phyloP scores from a whole-genome alignment of 306 rosid genomes.

The Styphnolobium japonicum region DNA sequence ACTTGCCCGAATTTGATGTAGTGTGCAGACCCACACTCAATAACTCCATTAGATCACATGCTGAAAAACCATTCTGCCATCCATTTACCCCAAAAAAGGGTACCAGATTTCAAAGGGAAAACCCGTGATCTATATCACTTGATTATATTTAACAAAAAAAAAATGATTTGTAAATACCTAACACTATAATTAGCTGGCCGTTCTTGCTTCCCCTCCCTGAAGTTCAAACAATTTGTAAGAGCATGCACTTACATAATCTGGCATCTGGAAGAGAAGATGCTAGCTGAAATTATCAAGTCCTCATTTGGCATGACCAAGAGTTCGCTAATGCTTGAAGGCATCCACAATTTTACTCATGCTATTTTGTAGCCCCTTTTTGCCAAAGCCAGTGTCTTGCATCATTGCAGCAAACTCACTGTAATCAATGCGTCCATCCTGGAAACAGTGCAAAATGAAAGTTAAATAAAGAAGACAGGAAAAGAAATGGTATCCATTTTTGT shows the following conservation, averaged over 20 bases:
- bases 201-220: slow-evolving; percentile 39
- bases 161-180: slow-evolving; percentile 34
- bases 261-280: slow-evolving; percentile 35
- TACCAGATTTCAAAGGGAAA: slow-evolving; percentile 11
- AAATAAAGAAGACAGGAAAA: neutral
- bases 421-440: slow-evolving; percentile 98
- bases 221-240: slow-evolving; percentile 38
- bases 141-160: slow-evolving; percentile 26
- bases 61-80: slow-evolving; percentile 21
- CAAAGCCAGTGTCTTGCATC: slow-evolving; percentile 88
- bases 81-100: slow-evolving; percentile 23
- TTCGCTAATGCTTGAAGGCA: slow-evolving; percentile 35
- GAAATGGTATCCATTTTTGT: neutral
- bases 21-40: neutral
- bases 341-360: slow-evolving; percentile 37
- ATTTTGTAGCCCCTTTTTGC: slow-evolving; percentile 38
- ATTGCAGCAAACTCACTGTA: slow-evolving; percentile 88
- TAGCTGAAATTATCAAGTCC: slow-evolving; percentile 31
- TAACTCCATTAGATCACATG: neutral
- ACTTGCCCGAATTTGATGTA: neutral
- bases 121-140: slow-evolving; percentile 25
- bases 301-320: slow-evolving; percentile 30
- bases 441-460: slow-evolving; percentile 27
- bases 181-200: slow-evolving; percentile 28
- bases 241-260: slow-evolving; percentile 36